phyloP scores from a whole-genome alignment of 805 yeast genomes.

The Saccharomycopsis fibuligera region DNA sequence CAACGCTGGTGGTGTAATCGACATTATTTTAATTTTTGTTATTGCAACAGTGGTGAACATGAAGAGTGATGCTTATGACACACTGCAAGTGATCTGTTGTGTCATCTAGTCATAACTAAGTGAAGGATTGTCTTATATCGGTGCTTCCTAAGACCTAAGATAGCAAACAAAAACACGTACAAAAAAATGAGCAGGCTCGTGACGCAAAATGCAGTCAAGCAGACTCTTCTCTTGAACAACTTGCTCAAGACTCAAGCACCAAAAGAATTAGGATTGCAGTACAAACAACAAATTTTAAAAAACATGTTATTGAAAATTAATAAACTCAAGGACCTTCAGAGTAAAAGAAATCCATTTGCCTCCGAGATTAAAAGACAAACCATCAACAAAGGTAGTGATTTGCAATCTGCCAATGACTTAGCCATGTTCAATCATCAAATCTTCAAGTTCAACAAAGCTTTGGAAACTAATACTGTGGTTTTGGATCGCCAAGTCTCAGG shows the following conservation, averaged over 20 bases:
- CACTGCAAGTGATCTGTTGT: too few relatives aligned
- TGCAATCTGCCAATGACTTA: conserved; percentile 17
- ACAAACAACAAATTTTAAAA: conserved; percentile 15
- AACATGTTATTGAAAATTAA: conserved; percentile 15
- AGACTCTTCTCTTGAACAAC: conserved; percentile 13
- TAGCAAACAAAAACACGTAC: too few relatives aligned
- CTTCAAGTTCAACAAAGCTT: conserved; percentile 15
- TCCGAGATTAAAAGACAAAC: conserved; percentile 8
- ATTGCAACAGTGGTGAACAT: too few relatives aligned
- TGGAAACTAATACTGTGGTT: conserved; percentile 16
- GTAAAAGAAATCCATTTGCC: conserved; percentile 3
- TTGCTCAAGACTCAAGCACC: conserved; percentile 4
- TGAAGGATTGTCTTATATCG: too few relatives aligned
- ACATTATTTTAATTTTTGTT: too few relatives aligned
- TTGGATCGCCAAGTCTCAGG: conserved; percentile 15
- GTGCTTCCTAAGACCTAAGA: too few relatives aligned
- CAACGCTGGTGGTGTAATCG: too few relatives aligned
- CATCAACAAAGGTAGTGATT: conserved; percentile 16
- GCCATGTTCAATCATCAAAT: conserved; percentile 16
- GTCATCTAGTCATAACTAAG: too few relatives aligned
- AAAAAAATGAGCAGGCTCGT: too few relatives aligned
- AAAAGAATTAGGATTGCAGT: conserved; percentile 5
- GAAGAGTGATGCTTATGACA: too few relatives aligned
- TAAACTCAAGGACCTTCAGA: conserved; percentile 8
- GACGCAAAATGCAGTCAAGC: conserved; percentile 3